Evolutionary conservation across 2,329 filamentous ascomycete genomes (phyloP), one percentile per base, ranked within the genome.

Genomic region (Magnaporthiopsis rhizophila): DNA sequence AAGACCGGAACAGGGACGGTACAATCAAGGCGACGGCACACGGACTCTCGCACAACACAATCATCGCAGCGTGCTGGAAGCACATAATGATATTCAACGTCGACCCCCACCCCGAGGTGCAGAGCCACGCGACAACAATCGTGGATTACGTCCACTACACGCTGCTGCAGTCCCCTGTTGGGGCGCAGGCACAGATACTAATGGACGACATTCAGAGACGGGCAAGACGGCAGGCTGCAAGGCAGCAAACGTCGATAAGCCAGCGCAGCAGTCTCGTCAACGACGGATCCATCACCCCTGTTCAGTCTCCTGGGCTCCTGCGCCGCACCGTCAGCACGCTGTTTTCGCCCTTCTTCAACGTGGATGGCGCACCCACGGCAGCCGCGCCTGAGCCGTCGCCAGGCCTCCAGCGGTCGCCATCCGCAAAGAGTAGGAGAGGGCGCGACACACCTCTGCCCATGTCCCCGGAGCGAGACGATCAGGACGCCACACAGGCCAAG

Each of bases 1-100:
- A 83, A 50, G 80, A 84, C 67, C 80, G 84, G 64, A 82, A 85
- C 70, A 72, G 76, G 18, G 83, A 88, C 67, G 86, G 84, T 3
- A 81, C 78, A 6, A 84, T 86, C 73, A 85, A 85, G 71, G 77
- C 80, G 32, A 72, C 79, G 2, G 80, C 83, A 2, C 82, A 86
- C 59, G 84, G 86, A 0, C 76, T 91, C 13, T 92, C 93, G 15
- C 88, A 91, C 68, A 95, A 96, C 72, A 97, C 92, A 0, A 90
- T 97, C 24, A 97, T 96, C 74, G 89, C 93, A 36, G 90, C 93
- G 0, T 89, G 96, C 67, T 99, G 95, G 95, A 95, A 96, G 74
- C 91, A 97, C 71, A 83, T 96, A 58, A 80, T 97, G 65, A 91
- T 96, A 67, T 83, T 98, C 74, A 94, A 92, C 59, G 91, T 96